phyloP scores from a whole-genome alignment of 495 filamentous ascomycete genomes.

The Xylaria sp. region DNA sequence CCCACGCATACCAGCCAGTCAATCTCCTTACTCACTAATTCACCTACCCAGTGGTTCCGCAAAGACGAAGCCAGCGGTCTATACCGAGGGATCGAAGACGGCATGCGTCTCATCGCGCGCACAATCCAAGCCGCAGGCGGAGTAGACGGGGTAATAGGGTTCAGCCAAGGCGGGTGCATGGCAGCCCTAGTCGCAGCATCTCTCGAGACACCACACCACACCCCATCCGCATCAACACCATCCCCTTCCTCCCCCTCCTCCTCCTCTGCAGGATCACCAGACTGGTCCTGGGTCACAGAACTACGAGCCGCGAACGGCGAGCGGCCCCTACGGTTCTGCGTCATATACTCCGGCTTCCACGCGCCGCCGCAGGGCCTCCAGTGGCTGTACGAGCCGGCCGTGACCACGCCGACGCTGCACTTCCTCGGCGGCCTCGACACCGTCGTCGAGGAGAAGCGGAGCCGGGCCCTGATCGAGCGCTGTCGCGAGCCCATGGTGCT shows the following conservation, averaged over 20 bases:
- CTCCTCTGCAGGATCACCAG: neutral
- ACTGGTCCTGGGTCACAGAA: slow-evolving; percentile 43
- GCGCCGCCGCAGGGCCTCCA: slow-evolving; percentile 63
- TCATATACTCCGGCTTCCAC: slow-evolving; percentile 81
- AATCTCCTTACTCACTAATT: neutral
- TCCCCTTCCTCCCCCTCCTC: neutral
- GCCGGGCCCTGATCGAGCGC: slow-evolving; percentile 67
- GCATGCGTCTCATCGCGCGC: slow-evolving; percentile 65
- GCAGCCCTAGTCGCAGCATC: slow-evolving; percentile 67
- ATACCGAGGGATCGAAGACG: slow-evolving; percentile 72
- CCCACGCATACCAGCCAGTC: neutral
- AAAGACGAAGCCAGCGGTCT: slow-evolving; percentile 63
- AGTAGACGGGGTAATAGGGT: slow-evolving; percentile 78
- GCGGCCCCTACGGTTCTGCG: slow-evolving; percentile 74
- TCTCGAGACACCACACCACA: slow-evolving; percentile 60
- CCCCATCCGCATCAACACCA: neutral
- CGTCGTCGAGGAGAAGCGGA: slow-evolving; percentile 81
- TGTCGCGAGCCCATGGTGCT: slow-evolving; percentile 71
- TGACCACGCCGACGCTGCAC: slow-evolving; percentile 81
- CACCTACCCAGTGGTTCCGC: slow-evolving; percentile 68
- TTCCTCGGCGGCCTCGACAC: slow-evolving; percentile 85
- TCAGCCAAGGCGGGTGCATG: slow-evolving; percentile 72
- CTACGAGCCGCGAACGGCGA: slow-evolving; percentile 57
- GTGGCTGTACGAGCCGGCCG: slow-evolving; percentile 76
- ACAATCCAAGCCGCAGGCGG: slow-evolving; percentile 64